Base-by-base conservation (phyloP, 2,329 filamentous ascomycete genomes). In the Aspergillus sp. region DNA sequence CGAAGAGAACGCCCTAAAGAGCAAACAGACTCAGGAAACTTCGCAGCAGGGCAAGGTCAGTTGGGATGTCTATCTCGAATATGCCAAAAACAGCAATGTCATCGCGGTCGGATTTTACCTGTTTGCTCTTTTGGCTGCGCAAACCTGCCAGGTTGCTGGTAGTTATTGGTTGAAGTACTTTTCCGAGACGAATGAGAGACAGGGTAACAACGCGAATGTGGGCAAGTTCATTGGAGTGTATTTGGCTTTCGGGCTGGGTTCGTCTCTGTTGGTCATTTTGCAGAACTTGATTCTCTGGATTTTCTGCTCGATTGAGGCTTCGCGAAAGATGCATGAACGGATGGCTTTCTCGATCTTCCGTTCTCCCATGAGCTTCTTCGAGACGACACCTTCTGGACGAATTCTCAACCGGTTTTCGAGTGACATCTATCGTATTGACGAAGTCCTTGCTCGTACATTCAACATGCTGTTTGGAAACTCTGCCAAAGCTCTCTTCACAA, bases 301-400 rank as follows among this genome's bases (percentile, higher is more conserved):
- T 56, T 97, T 98, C 74, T 98, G 94, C 73, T 97, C 93, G 4
- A 98, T 98, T 53, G 93, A 98, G 80, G 93, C 93, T 44, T 96
- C 91, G 17, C 83, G 93, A 53, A 98, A 97, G 73, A 78, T 98
- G 48, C 93, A 98, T 66, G 93, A 97, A 72, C 81, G 88, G 55
- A 97, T 98, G 93, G 91, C 91, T 39, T 93, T 86, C 60, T 90
- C 93, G 15, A 96, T 97, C 59, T 98, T 98, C 78, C 82, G 93
- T 57, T 94, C 90, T 33, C 94, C 93, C 47, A 98, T 98, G 93
- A 93, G 84, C 59, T 98, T 98, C 73, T 98, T 98, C 60, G 94
- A 98, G 67, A 95, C 90, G 0, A 98, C 93, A 1, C 93, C 93
- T 2, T 86, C 90, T 53, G 93, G 93, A n/a, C 84, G 94, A 49